phyloP scores from a whole-genome alignment of 2,329 filamentous ascomycete genomes.

The Tolypocladium inflatum region DNA sequence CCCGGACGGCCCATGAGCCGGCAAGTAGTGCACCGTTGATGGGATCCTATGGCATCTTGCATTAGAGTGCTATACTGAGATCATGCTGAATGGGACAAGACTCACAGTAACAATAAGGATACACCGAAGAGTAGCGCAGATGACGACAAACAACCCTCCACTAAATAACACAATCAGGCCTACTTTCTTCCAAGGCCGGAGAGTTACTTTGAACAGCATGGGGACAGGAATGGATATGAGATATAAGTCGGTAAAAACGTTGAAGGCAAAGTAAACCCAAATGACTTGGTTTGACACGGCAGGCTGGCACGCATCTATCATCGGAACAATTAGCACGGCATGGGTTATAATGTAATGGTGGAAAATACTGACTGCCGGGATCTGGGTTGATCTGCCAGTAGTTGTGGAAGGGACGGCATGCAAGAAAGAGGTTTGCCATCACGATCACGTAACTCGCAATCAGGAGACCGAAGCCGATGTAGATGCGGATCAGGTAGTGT shows the following conservation, averaged over 20 bases:
- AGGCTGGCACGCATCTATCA: conserved; percentile 33
- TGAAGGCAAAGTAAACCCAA: conserved; percentile 41
- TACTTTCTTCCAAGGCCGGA: conserved; percentile 25
- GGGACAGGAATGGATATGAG: conserved; percentile 48
- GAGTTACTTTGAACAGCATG: conserved; percentile 31
- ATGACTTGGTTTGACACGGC: conserved; percentile 40
- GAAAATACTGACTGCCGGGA: conserved; percentile 36
- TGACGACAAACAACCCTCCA: conserved; percentile 29
- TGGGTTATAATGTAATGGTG: neutral
- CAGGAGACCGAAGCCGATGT: conserved; percentile 40
- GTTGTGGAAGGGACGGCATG: conserved; percentile 40
- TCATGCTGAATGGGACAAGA: neutral
- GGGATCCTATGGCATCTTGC: conserved; percentile 19
- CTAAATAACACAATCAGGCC: conserved; percentile 28
- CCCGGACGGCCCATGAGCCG: conserved; percentile 31
- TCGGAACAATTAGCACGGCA: neutral
- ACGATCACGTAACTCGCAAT: conserved; percentile 37
- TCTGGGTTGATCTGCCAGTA: conserved; percentile 53
- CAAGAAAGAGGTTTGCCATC: conserved; percentile 38
- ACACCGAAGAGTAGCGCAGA: conserved; percentile 26
- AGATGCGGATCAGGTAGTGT: conserved; percentile 33
- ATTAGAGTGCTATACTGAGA: neutral
- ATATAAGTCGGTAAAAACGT: conserved; percentile 48
- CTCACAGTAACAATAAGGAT: conserved; percentile 18
- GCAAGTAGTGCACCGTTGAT: conserved; percentile 29